Base-by-base conservation (phyloP, 441 rosid genomes). In the Populus hybrid region DNA sequence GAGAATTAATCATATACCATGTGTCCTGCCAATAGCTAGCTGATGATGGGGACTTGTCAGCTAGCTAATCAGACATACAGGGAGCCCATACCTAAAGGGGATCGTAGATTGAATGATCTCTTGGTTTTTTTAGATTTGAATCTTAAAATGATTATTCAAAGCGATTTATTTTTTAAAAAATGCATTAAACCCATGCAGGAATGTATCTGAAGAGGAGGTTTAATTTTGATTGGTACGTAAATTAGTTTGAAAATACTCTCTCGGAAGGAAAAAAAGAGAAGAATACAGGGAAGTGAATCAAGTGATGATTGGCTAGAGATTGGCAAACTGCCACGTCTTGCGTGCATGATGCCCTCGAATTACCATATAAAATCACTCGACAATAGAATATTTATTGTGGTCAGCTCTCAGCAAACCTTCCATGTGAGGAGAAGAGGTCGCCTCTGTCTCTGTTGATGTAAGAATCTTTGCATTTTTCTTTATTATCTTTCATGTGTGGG, bases 401-500 rank as follows among this genome's bases (percentile, higher is more conserved):
- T 71, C 7, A 33, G 35, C 45, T 61, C 74, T 18, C n/a, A 3
- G 45, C 9, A 72, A 61, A 31, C 71, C 61, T 24, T 67, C 56
- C 86, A 85, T 85, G 85, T 80, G 90, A 78, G 24, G 81, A 59
- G 78, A 71, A 26, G 85, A 59, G 80, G 74, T 5, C 67, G 74
- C 59, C n/a, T 42, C 71, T 3, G 81, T 82, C 77, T 82, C 77
- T 69, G 81, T 21, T 61, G 26, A 61, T 53, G 64, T 35, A 84
- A 78, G 84, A 75, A 83, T 75, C 71, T 70, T 73, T 35, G 71
- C 12, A 71, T 79, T 71, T 70, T 38, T 40, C 38, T 33, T 75
- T 38, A 75, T 66, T 69, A 50, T 73, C 79, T 74, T 64, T 78
- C 92, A 89, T 83, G 92, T 86, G 92, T 81, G 82, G 75, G 64